Percentiles rank a stretch among this genome's conserved stretches.
These are phyloP conservation scores for Patellaria atrata DNA, from an alignment of 495 filamentous ascomycete species.

Conservation along the genomic window DNA sequence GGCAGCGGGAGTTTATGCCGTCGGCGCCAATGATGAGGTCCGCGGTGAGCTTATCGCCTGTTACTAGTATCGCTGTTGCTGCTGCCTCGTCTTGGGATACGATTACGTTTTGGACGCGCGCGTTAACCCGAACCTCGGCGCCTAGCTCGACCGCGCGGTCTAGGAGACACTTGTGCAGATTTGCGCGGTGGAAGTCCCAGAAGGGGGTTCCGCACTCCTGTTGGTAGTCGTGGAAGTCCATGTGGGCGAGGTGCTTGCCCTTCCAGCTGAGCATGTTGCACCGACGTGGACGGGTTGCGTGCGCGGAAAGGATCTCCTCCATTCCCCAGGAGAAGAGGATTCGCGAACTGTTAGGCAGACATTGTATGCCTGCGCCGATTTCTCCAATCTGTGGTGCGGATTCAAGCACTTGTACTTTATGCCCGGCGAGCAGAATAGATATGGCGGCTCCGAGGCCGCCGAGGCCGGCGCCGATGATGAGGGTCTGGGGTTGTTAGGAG, in stretches of 20 bases:
- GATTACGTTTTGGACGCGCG: slow-evolving; percentile 14
- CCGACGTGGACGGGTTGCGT: slow-evolving; percentile 5
- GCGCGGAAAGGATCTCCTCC: slow-evolving; percentile 9
- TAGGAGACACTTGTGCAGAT: slow-evolving; percentile 9
- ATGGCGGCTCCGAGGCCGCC: slow-evolving; percentile 53
- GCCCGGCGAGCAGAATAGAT: slow-evolving; percentile 41
- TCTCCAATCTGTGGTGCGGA: slow-evolving; percentile 28
- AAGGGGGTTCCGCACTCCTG: slow-evolving; percentile 10
- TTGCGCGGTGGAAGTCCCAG: slow-evolving; percentile 16
- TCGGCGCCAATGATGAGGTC: slow-evolving; percentile 30
- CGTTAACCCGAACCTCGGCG: slow-evolving; percentile 15
- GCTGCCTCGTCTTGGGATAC: background rate
- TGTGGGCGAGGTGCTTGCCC: slow-evolving; percentile 7
- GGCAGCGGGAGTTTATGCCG: slow-evolving; percentile 25
- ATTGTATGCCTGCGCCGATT: slow-evolving; percentile 29
- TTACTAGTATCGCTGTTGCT: slow-evolving; percentile 17
- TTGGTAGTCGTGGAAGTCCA: slow-evolving; percentile 13
- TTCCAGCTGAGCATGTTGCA: slow-evolving; percentile 17
- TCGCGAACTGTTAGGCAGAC: slow-evolving; percentile 25
- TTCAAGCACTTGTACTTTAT: slow-evolving; percentile 48
- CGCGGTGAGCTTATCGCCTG: slow-evolving; percentile 9
- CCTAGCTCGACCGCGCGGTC: slow-evolving; percentile 11
- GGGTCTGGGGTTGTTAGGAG: slow-evolving; percentile 23
- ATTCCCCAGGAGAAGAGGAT: slow-evolving; percentile 24
- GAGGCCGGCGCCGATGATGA: slow-evolving; percentile 56